Conservation (phyloP, 176 grass and related monocot species). For the Bromus sterilis region DNA sequence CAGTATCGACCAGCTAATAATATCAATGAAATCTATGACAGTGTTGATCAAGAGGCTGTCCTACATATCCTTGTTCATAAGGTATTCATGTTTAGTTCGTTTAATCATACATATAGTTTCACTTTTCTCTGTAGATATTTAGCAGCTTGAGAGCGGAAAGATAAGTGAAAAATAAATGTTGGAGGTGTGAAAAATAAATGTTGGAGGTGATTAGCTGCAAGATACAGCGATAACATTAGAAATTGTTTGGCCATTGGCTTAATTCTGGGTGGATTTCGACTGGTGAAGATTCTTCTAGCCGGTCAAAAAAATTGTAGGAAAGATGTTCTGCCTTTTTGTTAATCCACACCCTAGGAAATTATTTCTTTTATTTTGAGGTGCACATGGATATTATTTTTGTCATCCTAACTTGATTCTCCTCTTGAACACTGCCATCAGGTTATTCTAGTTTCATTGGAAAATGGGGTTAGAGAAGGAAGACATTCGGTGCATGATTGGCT, state of each 20-base stretch:
- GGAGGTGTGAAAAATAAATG: background rate
- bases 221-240: background rate
- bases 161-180: background rate
- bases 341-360: background rate
- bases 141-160: background rate
- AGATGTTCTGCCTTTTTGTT: background rate
- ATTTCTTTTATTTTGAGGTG: background rate
- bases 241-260: conserved; percentile 1
- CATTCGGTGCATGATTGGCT: conserved; percentile 83
- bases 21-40: conserved; percentile 92
- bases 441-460: conserved; percentile 77
- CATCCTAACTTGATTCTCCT: background rate
- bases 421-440: conserved; percentile 44
- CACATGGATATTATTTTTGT: background rate
- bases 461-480: conserved; percentile 86
- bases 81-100: conserved; percentile 43
- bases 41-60: conserved; percentile 73
- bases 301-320: background rate
- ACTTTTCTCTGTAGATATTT: background rate
- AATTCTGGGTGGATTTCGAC: background rate
- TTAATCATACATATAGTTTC: background rate
- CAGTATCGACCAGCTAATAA: conserved; percentile 64
- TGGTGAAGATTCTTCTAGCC: background rate
- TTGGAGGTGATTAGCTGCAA: background rate
- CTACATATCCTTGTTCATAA: conserved; percentile 97